phyloP scores from a whole-genome alignment of 345 rosid genomes.

The Adansonia digitata region DNA sequence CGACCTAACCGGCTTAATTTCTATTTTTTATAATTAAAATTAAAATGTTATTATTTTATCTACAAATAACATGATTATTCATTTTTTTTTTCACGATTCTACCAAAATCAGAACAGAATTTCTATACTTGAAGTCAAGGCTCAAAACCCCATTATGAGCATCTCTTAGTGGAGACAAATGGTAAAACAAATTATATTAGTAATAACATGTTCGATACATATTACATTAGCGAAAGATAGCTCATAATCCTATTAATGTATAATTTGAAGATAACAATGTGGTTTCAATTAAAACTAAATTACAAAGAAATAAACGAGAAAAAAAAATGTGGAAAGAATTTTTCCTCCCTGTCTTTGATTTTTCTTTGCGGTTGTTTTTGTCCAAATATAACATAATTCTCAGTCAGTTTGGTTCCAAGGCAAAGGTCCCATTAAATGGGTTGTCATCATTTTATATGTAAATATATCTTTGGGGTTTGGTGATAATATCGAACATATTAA shows the following conservation, averaged over 20 bases:
- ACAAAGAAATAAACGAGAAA: not conserved
- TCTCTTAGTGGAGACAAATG: not conserved
- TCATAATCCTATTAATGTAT: not conserved
- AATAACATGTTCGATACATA: not conserved
- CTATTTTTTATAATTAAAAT: too few species aligned
- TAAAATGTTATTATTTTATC: too few species aligned
- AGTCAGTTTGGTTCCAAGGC: not conserved
- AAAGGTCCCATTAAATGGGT: not conserved
- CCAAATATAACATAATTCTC: constrained; percentile 6
- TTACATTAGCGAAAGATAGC: not conserved
- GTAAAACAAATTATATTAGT: not conserved
- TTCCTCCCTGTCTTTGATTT: not conserved
- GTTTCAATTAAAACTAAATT: not conserved
- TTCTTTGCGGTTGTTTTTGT: not conserved
- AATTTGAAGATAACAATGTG: not conserved
- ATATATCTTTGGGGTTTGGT: not conserved
- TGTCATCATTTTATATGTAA: not conserved
- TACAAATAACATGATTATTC: too few species aligned
- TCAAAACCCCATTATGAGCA: not conserved
- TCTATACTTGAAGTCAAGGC: constrained; percentile 10
- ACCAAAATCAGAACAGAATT: not conserved
- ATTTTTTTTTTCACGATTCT: not conserved
- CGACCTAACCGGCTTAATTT: not conserved
- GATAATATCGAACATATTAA: constrained; percentile 5
- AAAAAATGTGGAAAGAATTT: not conserved